These are phyloP conservation scores for Solanum gandarillasii DNA, from an alignment of 257 asterid genomes.

Conservation along the genomic window DNA sequence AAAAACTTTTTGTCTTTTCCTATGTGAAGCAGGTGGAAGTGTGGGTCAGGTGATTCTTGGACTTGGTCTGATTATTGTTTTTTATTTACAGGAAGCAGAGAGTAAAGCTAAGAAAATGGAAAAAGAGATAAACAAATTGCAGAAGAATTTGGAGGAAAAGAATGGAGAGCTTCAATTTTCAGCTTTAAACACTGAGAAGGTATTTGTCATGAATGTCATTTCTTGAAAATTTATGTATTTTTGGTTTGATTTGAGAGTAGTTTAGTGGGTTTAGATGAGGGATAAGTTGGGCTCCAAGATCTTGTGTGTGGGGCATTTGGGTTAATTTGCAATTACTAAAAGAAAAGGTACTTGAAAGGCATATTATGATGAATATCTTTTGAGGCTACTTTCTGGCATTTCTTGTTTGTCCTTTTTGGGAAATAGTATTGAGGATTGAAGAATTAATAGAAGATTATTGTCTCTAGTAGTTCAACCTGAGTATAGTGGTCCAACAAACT, in stretches of 20 bases:
- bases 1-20: background rate
- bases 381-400: slow-evolving; percentile 31
- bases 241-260: background rate
- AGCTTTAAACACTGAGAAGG: slow-evolving; percentile 50
- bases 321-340: background rate
- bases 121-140: slow-evolving; percentile 46
- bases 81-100: slow-evolving; percentile 51
- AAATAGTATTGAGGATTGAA: slow-evolving; percentile 1
- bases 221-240: background rate
- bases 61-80: background rate
- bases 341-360: slow-evolving; percentile 12
- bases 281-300: background rate
- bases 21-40: background rate
- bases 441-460: slow-evolving; percentile 15
- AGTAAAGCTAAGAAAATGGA: slow-evolving; percentile 59
- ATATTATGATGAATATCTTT: slow-evolving; percentile 19
- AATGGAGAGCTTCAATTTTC: slow-evolving; percentile 48
- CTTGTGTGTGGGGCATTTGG: background rate
- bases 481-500: slow-evolving; percentile 37
- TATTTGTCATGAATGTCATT: background rate
- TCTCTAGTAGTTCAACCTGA: slow-evolving; percentile 19
- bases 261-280: background rate
- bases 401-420: slow-evolving; percentile 45
- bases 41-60: background rate
- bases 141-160: slow-evolving; percentile 50